Evolutionary conservation across 257 asterid genomes (phyloP), one percentile per base, ranked within the genome.

Genomic region (Solanum peruvianum): DNA sequence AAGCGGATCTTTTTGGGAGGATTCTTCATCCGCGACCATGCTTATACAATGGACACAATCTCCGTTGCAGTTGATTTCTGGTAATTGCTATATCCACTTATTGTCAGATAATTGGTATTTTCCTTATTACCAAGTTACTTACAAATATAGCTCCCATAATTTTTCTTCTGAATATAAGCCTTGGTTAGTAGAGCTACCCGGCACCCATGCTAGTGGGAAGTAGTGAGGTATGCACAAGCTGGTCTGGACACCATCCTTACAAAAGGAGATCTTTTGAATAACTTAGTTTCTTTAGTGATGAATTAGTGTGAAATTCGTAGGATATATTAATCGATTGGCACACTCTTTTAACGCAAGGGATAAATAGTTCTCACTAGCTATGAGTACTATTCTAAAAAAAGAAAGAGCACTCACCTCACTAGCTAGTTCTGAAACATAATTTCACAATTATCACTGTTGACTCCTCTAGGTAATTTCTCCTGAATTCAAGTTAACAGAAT

Each of bases 1-100:
- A 96, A 95, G 90, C 89, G 98, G 75, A 97, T 97, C 83, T 88
- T 97, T 87, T 97, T 97, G 9, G 99, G 99, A 86, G 99, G 99
- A 10, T 96, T 94, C 92, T 97, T 97, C 91, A 96, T 96, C 39
- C 93, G 98, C 4, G 97, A 93, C 21, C 99, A 97, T 88, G 96
- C 92, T 7, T 95, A 97, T 64, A 97, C 99, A 37, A 97, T 97
- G 99, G 99, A 97, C 93, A 97, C 99, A 25, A 93, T 96, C 33
- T 96, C 99, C 6, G 98, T 93, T 29, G 99, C 95, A 80, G 99
- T 97, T 86, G 41, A 97, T 88, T 97, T 91, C 96, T 97, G 99
- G 99, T 97, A 93, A 60, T 52, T 25, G 75, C 29, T 81, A 11
- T 31, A 18, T 81, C 85, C 85, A 49, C 85, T 21, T 81, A 31